phyloP scores from a whole-genome alignment of 2,329 filamentous ascomycete species.

The Neonectria sp. region DNA sequence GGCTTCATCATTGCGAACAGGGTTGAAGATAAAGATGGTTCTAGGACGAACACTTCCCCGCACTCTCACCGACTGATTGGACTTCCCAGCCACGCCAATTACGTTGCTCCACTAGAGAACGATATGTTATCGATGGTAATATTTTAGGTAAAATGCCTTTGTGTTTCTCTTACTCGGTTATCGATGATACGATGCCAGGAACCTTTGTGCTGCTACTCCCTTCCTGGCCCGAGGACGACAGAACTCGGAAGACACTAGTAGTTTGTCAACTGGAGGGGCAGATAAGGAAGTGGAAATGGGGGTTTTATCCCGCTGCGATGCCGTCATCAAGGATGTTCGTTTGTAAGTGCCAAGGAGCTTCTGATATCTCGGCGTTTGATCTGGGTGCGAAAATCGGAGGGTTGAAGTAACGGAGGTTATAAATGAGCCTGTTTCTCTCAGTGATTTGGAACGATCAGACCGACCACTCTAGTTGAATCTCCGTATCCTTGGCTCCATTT shows the following conservation, averaged over 20 bases:
- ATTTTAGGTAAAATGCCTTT: conserved; percentile 5
- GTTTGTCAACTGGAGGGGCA: not conserved
- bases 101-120: not conserved
- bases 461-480: not conserved
- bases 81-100: not conserved
- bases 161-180: not conserved
- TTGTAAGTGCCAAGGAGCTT: not conserved
- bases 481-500: not conserved
- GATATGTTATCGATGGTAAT: not conserved
- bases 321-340: not conserved
- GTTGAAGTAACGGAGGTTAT: not conserved
- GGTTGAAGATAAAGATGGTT: conserved; percentile 15
- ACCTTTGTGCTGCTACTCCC: not conserved
- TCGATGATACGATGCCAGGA: not conserved
- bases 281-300: conserved; percentile 16
- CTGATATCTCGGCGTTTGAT: conserved; percentile 5
- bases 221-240: not conserved
- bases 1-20: not conserved
- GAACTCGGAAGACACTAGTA: not conserved
- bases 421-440: not conserved
- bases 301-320: not conserved
- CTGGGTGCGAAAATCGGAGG: conserved; percentile 3
- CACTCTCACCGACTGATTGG: conserved; percentile 29
- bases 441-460: not conserved
- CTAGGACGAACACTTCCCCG: conserved; percentile 13